phyloP scores from a whole-genome alignment of 208 protist genomes.

The Polymyxa betae region DNA sequence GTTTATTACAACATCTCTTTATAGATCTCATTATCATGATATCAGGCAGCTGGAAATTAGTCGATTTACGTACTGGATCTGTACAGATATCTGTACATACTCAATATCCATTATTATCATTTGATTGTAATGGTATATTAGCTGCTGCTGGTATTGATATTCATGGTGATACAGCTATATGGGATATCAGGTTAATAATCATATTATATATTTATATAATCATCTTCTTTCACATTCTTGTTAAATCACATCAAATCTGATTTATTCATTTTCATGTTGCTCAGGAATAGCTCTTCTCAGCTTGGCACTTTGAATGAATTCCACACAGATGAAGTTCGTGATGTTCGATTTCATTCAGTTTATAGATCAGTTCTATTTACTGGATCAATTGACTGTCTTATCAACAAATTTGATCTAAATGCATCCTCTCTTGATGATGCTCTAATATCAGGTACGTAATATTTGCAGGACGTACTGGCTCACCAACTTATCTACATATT shows the following conservation, averaged over 20 bases:
- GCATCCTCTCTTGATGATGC: conserved; percentile 39
- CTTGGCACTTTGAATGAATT: conserved; percentile 42
- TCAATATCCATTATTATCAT: not conserved
- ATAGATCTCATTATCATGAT: not conserved
- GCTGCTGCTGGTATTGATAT: not conserved
- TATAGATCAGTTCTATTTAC: not conserved
- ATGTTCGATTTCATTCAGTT: not conserved
- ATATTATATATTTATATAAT: no score
- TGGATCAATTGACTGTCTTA: conserved; percentile 41
- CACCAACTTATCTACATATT: not conserved
- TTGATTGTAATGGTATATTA: conserved; percentile 12
- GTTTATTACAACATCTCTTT: not conserved
- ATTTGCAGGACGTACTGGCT: not conserved
- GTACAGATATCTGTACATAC: not conserved
- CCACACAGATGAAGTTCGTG: conserved; percentile 46
- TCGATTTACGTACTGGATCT: not conserved
- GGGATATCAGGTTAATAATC: not conserved
- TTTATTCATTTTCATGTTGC: not conserved
- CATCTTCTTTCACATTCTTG: not conserved
- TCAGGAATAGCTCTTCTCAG: not conserved
- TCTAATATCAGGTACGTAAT: not conserved
- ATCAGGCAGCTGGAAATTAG: not conserved
- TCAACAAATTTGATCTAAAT: conserved; percentile 51
- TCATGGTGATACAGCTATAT: not conserved
- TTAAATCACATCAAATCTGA: not conserved